These are phyloP conservation scores for Ogataea salicorniae DNA, from an alignment of 805 yeast species.

Conservation along the genomic window DNA sequence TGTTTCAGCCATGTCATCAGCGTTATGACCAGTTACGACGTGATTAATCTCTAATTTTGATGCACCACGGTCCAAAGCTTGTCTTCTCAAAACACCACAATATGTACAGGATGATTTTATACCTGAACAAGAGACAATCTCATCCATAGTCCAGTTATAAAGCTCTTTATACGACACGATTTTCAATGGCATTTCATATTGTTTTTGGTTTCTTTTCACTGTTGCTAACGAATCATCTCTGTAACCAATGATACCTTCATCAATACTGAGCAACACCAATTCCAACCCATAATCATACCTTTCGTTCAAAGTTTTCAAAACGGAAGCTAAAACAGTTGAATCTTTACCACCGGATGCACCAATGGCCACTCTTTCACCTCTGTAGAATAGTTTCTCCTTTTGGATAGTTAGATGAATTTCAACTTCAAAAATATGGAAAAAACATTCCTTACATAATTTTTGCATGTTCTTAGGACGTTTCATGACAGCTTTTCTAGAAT, in stretches of 20 bases:
- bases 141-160: slow-evolving; percentile 98
- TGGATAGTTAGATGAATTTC: slow-evolving; percentile 90
- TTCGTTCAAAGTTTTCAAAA: slow-evolving; percentile 82
- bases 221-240: slow-evolving; percentile 97
- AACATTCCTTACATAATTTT: slow-evolving; percentile 86
- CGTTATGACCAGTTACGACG: slow-evolving; percentile 97
- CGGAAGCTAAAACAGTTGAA: slow-evolving; percentile 89
- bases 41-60: slow-evolving; percentile 78
- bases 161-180: slow-evolving; percentile 75
- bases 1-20: slow-evolving; percentile 99
- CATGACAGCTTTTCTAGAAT: slow-evolving; percentile 75
- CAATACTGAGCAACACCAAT: slow-evolving; percentile 78
- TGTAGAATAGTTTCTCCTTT: slow-evolving; percentile 59
- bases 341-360: slow-evolving; percentile 99
- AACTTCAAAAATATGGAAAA: slow-evolving; percentile 85
- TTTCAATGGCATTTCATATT: slow-evolving; percentile 41
- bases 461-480: slow-evolving; percentile 89
- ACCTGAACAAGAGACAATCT: slow-evolving; percentile 91
- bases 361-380: slow-evolving; percentile 87
- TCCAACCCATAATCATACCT: slow-evolving; percentile 84
- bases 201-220: slow-evolving; percentile 85
- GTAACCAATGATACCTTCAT: slow-evolving; percentile 96
- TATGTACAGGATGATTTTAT: slow-evolving; percentile 92
- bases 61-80: slow-evolving; percentile 95
- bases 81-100: slow-evolving; percentile 96